Percentiles rank a stretch among this genome's conserved stretches.
Conservation (phyloP, 139 green algal species). For the Desmodesmus armatus region DNA sequence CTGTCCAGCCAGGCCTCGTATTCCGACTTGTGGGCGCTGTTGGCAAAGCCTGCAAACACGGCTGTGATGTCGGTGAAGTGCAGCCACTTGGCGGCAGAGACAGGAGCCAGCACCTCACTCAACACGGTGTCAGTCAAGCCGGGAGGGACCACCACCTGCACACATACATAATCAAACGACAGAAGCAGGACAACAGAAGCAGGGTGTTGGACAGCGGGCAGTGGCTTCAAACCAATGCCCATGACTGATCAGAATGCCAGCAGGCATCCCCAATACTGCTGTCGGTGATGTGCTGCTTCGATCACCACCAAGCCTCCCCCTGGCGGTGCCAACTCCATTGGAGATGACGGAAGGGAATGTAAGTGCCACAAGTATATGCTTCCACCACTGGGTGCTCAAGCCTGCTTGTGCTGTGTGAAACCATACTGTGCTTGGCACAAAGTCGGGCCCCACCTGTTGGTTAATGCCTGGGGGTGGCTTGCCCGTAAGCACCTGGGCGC, state of each 20-base stretch:
- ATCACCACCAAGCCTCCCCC: no score
- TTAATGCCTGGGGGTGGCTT: slow-evolving; percentile 4
- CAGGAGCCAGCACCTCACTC: neutral
- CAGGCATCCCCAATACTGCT: no score
- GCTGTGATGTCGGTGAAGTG: slow-evolving; percentile 31
- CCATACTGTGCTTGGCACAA: neutral
- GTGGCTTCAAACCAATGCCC: no score
- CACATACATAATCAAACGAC: neutral
- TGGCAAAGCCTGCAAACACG: slow-evolving; percentile 18
- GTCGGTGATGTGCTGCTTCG: no score
- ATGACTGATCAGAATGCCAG: no score
- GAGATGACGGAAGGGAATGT: neutral
- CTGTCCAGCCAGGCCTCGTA: slow-evolving; percentile 24
- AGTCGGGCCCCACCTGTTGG: slow-evolving; percentile 7
- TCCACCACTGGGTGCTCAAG: neutral
- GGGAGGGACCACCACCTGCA: slow-evolving; percentile 27
- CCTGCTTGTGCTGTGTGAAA: neutral
- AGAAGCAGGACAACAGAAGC: neutral
- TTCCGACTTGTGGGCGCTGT: neutral
- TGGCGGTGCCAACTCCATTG: no score
- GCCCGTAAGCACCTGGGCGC: slow-evolving; percentile 2
- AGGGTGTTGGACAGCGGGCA: neutral
- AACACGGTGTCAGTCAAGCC: slow-evolving; percentile 11
- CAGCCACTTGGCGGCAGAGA: slow-evolving; percentile 17
- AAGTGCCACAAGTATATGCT: neutral